Percentiles rank a stretch among this genome's conserved stretches.
Conservation (phyloP, 352 stramenopile genomes). For the Lagenidium giganteum region DNA sequence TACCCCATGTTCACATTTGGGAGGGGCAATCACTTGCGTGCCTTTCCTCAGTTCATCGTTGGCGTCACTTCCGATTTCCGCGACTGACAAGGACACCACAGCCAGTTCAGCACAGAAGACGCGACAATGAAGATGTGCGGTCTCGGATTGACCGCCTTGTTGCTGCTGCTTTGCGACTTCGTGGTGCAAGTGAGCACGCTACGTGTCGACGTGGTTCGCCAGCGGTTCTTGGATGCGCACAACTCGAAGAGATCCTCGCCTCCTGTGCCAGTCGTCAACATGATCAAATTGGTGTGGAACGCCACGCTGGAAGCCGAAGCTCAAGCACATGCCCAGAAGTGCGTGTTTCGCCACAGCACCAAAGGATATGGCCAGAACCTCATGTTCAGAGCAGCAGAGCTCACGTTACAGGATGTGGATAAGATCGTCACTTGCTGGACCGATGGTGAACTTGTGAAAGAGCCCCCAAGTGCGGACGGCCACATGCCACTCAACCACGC, state of each 20-base stretch:
- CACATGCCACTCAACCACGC: constrained; percentile 8
- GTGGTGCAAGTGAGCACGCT: too few relatives aligned
- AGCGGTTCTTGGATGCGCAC: constrained; percentile 15
- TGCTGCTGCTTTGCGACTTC: too few relatives aligned
- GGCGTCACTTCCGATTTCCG: too few relatives aligned
- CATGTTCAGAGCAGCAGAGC: not conserved
- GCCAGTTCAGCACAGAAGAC: too few relatives aligned
- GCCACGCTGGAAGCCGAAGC: constrained; percentile 5
- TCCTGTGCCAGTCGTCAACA: constrained; percentile 10
- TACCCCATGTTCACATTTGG: too few relatives aligned
- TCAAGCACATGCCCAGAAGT: constrained; percentile 1
- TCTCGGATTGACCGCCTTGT: too few relatives aligned
- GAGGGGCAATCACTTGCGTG: too few relatives aligned
- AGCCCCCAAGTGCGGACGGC: constrained; percentile 9
- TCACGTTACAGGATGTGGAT: constrained; percentile 6
- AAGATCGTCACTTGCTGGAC: constrained; percentile 10
- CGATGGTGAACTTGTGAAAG: constrained; percentile 4
- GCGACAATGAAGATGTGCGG: too few relatives aligned
- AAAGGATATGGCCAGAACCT: constrained; percentile 9
- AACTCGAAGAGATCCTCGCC: constrained; percentile 5
- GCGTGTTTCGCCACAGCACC: constrained; percentile 7
- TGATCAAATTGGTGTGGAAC: constrained; percentile 16
- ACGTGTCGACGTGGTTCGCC: too few relatives aligned
- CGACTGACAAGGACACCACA: too few relatives aligned
- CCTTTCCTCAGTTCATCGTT: too few relatives aligned